Conservation (phyloP, 2,329 filamentous ascomycete species). For the Stemphylium lycopersici region DNA sequence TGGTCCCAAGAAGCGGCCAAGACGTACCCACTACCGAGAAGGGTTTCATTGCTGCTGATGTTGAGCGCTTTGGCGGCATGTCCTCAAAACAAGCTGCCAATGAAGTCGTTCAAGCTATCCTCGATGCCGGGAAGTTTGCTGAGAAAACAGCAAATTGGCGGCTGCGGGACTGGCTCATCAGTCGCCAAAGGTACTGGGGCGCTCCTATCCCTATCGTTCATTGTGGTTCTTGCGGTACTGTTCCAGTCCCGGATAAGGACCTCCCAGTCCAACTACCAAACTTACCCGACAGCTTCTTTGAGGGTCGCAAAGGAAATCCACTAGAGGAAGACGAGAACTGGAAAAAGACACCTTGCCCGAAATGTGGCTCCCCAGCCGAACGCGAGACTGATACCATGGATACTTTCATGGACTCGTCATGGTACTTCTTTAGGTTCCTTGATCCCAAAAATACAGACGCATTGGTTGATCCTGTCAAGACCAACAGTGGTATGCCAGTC, state of each 20-base stretch:
- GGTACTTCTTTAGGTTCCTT: conserved; percentile 85
- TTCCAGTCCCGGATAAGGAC: conserved; percentile 77
- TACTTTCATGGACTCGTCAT: conserved; percentile 93
- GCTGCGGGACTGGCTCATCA: conserved; percentile 87
- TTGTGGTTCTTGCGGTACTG: conserved; percentile 75
- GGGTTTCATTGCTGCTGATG: conserved; percentile 71
- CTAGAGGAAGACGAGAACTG: conserved; percentile 74
- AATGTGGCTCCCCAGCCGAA: conserved; percentile 71
- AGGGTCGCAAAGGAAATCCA: conserved; percentile 75
- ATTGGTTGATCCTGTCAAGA: conserved; percentile 67
- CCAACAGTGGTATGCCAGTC: conserved; percentile 69
- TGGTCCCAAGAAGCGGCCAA: conserved; percentile 48
- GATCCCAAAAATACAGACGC: conserved; percentile 69
- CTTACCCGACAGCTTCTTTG: conserved; percentile 70
- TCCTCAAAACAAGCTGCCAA: conserved; percentile 67
- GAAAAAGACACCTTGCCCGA: conserved; percentile 76
- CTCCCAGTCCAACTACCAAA: conserved; percentile 78
- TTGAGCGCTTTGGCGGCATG: conserved; percentile 69
- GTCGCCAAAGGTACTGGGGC: conserved; percentile 92
- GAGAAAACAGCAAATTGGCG: conserved; percentile 75
- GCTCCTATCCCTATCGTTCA: conserved; percentile 89
- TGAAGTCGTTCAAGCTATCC: conserved; percentile 61
- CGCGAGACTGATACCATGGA: conserved; percentile 96
- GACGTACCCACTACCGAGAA: conserved; percentile 65
- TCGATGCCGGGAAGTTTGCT: conserved; percentile 62